Percentiles rank a stretch among this genome's conserved stretches.
These are phyloP conservation scores for Dryas alaskensis DNA, from an alignment of 306 rosid genomes.

Conservation along the genomic window DNA sequence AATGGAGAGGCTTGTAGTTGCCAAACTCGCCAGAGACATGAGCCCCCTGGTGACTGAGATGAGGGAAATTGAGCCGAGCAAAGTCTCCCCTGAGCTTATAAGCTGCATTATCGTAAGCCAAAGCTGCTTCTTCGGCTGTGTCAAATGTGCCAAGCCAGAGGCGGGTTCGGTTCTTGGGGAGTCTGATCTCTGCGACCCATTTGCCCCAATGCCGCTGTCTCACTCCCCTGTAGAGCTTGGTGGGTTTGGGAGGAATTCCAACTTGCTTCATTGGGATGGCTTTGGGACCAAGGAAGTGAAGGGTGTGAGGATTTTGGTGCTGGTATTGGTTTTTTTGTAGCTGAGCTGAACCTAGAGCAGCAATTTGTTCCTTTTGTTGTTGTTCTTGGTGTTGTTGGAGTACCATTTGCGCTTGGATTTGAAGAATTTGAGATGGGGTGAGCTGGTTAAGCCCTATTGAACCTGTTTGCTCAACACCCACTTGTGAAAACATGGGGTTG, in stretches of 20 bases:
- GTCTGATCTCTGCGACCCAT: conserved; percentile 97
- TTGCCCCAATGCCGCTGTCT: conserved; percentile 96
- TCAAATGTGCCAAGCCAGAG: conserved; percentile 98
- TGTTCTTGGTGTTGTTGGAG: conserved; percentile 38
- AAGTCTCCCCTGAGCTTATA: conserved; percentile 83
- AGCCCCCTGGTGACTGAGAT: conserved; percentile 47
- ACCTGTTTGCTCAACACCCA: conserved; percentile 36
- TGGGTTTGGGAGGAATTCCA: conserved; percentile 40
- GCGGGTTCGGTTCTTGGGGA: conserved; percentile 83
- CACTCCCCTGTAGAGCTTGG: conserved; percentile 80
- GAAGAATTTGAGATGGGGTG: conserved; percentile 69
- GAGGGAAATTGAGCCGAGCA: conserved; percentile 81
- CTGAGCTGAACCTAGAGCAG: conserved; percentile 28
- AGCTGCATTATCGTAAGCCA: conserved; percentile 89
- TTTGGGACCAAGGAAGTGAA: conserved; percentile 41
- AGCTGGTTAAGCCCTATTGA: conserved; percentile 68
- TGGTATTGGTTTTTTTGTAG: conserved; percentile 15
- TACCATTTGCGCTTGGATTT: conserved; percentile 67
- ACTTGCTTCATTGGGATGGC: conserved; percentile 61
- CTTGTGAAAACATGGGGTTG: conserved; percentile 36
- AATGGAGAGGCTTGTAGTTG: conserved; percentile 64
- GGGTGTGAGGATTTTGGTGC: conserved; percentile 18
- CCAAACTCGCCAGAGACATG: conserved; percentile 51
- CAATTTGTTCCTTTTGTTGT: conserved; percentile 15
- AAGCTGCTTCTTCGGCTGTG: conserved; percentile 83